Percentiles rank a stretch among this genome's conserved stretches.
Conservation (phyloP, 495 filamentous ascomycete species). For the Aspergillus affinis region DNA sequence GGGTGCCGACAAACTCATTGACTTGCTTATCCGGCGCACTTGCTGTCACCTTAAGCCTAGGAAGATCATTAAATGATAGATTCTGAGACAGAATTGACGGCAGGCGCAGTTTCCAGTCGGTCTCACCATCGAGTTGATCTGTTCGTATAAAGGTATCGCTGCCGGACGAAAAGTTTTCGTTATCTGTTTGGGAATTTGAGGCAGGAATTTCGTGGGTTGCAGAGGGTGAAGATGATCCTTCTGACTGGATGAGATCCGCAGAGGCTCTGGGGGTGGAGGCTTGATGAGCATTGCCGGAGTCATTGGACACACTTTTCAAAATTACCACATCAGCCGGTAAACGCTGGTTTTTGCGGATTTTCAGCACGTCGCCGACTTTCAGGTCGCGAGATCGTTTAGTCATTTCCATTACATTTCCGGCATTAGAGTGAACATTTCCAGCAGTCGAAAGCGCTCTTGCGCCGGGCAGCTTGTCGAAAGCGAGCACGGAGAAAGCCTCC, state of each 20-base stretch:
- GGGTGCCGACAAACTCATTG: conserved; percentile 87
- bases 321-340: conserved; percentile 95
- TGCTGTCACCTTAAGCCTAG: conserved; percentile 72
- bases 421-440: conserved; percentile 6
- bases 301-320: conserved; percentile 75
- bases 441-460: conserved; percentile 18
- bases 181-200: conserved; percentile 11
- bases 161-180: conserved; percentile 30
- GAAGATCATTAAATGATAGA: conserved; percentile 65
- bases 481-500: conserved; percentile 80
- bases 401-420: conserved; percentile 49
- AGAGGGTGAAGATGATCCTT: conserved; percentile 14
- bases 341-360: conserved; percentile 84
- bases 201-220: conserved; percentile 7
- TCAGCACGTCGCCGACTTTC: conserved; percentile 92
- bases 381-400: conserved; percentile 82
- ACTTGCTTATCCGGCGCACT: conserved; percentile 89
- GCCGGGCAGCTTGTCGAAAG: conserved; percentile 48
- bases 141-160: conserved; percentile 97
- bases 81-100: conserved; percentile 81
- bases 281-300: conserved; percentile 38
- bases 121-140: conserved; percentile 97
- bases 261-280: conserved; percentile 20
- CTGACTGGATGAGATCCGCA: conserved; percentile 26
- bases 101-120: conserved; percentile 95